Evolutionary conservation across 495 filamentous ascomycete species (phyloP), one percentile per base, ranked within the genome.

Genomic region (Neurospora sp.): DNA sequence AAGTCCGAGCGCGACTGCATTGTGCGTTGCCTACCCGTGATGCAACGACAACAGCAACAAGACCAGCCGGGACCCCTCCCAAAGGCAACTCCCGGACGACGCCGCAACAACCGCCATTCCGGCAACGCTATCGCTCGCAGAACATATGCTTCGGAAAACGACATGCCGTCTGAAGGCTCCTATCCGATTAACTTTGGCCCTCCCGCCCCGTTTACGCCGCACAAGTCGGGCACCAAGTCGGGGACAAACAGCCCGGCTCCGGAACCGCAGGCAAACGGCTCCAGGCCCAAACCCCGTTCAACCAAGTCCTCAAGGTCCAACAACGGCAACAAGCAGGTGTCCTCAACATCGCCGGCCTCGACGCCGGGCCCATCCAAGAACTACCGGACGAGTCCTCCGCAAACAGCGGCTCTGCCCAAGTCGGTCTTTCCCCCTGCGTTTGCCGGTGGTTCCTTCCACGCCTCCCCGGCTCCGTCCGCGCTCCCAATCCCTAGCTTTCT

Each of bases 401-500:
- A 81, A 27, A 75, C 77, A 16, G 76, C 77, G 12, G 48, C 66
- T 31, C 54, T 66, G 27, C 69, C 79, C 16, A 83, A 83, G 72
- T 75, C 82, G 16, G 73, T 77, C 10, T 83, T 88, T 20, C 87
- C 85, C 59, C 79, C 88, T 73, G 87, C 93, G 73, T 99, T 97
- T 81, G 96, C 96, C 16, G 96, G 96, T 18, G 92, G 94, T 18
- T 96, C 93, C 0, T 99, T 99, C 81, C 95, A 98, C 79, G 92
- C 93, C 12, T 99, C 96, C 3, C 96, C 96, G 16, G 94, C 94
- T 4, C 92, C 96, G 3, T 95, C 94, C 4, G 89, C 93, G n/a
- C 87, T 99, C 6, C 96, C 96, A 0, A 92, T 97, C 54, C 96
- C 96, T 2, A 96, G 90, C 79, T 97, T 97, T 80, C 88, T 97